Conservation (phyloP, 371 early-diverging fungal genomes). For the Lichtheimia corymbifera region DNA sequence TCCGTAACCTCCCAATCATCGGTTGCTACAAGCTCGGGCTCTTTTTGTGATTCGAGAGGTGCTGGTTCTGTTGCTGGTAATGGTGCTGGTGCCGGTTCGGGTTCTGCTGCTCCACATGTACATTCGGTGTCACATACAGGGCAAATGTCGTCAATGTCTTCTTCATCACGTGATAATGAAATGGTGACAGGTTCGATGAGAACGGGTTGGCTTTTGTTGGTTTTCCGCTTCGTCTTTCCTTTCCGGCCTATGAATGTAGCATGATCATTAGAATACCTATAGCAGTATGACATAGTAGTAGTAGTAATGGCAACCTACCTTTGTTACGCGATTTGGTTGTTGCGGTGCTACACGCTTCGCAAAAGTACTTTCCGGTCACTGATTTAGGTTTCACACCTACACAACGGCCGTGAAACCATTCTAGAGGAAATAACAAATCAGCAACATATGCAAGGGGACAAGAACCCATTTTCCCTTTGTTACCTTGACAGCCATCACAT, state of each 20-base stretch:
- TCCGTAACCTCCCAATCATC: conserved; percentile 19
- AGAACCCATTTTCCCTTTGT: background rate
- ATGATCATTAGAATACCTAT: background rate
- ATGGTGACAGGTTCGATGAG: conserved; percentile 17
- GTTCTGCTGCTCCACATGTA: conserved; percentile 45
- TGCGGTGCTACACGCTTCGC: conserved; percentile 35
- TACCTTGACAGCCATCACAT: conserved; percentile 71
- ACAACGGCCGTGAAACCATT: conserved; percentile 82
- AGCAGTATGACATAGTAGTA: too few species aligned
- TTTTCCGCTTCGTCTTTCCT: conserved; percentile 2
- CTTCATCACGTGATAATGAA: conserved; percentile 25
- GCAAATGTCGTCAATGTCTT: conserved; percentile 59
- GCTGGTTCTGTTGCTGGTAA: background rate
- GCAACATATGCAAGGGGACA: too few species aligned
- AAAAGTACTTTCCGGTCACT: conserved; percentile 53
- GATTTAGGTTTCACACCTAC: conserved; percentile 59
- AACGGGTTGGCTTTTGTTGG: background rate
- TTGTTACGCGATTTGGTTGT: too few species aligned
- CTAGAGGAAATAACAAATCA: conserved; percentile 21
- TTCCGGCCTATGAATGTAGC: background rate
- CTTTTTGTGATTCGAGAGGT: background rate
- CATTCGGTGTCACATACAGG: conserved; percentile 64
- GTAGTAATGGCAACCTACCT: too few species aligned
- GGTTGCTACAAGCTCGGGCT: background rate
- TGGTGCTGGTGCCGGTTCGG: background rate